A percentile compares a stretch with the other conserved stretches of the same genome.
These are phyloP conservation scores for Apiotrichum siamense DNA, from an alignment of 1,284 basidiomycete species.

Conservation along the genomic window DNA sequence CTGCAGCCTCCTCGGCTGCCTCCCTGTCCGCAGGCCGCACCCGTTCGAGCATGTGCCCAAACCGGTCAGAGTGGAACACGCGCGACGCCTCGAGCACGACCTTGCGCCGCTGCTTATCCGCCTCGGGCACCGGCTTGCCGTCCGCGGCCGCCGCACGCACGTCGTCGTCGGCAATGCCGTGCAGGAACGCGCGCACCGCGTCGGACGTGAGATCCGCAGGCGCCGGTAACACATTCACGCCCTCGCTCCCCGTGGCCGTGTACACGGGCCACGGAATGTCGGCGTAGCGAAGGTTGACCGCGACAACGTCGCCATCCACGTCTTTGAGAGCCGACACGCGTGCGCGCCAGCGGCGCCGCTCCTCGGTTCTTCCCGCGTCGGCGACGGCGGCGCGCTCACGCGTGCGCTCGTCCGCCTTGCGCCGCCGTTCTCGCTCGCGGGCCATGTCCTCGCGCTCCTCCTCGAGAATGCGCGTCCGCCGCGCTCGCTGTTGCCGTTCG, in stretches of 20 bases:
- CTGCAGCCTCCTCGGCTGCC: constrained; percentile 60
- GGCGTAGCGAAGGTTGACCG: constrained; percentile 49
- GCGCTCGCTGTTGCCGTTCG: constrained; percentile 22
- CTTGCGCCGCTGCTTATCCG: too few relatives aligned
- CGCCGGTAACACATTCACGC: constrained; percentile 27
- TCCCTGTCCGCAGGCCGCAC: constrained; percentile 56
- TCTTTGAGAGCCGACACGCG: constrained; percentile 18
- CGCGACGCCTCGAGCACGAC: constrained; percentile 57
- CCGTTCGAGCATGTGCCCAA: constrained; percentile 55
- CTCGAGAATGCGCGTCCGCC: too few relatives aligned
- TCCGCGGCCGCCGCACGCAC: constrained; percentile 46
- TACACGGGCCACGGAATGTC: constrained; percentile 77
- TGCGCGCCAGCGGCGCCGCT: constrained; percentile 15
- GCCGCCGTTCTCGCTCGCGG: constrained; percentile 1
- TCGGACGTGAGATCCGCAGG: constrained; percentile 54
- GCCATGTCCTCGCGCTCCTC: constrained; percentile 15
- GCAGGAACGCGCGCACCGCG: constrained; percentile 55
- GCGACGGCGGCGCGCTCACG: neutral
- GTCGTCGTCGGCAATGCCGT: constrained; percentile 50
- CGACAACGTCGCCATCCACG: constrained; percentile 21
- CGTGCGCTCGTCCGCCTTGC: neutral
- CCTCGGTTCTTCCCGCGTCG: neutral
- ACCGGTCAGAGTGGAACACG: constrained; percentile 69
- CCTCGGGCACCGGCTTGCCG: too few relatives aligned
- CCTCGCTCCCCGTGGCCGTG: constrained; percentile 22